Evolutionary conservation across 371 early-diverging fungal genomes (phyloP), one percentile per base, ranked within the genome.

Genomic region (Massospora cicadina): DNA sequence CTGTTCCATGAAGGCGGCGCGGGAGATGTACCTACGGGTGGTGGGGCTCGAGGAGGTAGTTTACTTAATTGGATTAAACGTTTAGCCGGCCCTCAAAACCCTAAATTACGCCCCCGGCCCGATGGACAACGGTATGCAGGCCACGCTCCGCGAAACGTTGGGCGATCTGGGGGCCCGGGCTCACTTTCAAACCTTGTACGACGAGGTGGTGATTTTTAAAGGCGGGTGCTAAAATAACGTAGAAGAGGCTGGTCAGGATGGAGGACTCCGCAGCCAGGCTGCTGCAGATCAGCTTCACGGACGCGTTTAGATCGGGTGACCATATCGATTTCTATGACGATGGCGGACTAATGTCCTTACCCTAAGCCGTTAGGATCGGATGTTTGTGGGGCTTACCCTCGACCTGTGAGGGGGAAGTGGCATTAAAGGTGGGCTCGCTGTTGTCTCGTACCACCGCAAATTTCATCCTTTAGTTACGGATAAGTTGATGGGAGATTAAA

Each of bases 31-130:
- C 53, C 68, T 86, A 59, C 65, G 77, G 21, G 84, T 85, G 0
- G 72, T 87, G 2, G 87, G 90, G 12, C 24, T 72, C 5, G 88
- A 88, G 68, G 75, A 72, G 65, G 43, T 55, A 31, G 43, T 10
- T 56, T 5, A 24, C 57, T 13, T 54, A 13, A 28, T 28, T 25
- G 43, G 32, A 28, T 23, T 61, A 23, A 23, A 5, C 43, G 10
- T 28, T 28, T 33, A 65, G 53, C 29, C 70, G 55, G 68, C 71
- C 57, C 74, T 84, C 60, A 75, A 80, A 66, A 80, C 85, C 2
- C 76, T 95, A 33, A 91, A 81, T 68, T 95, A 93, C 73, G 91
- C 95, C 0, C 95, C 95, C 5, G 95, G 95, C 0, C 95, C 95
- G 30, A 69, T 95, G 65, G 85, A 91, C 65, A 90, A 87, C 66